Conservation (phyloP, 108 stramenopile species). For the Aurantiochytrium sp. region DNA sequence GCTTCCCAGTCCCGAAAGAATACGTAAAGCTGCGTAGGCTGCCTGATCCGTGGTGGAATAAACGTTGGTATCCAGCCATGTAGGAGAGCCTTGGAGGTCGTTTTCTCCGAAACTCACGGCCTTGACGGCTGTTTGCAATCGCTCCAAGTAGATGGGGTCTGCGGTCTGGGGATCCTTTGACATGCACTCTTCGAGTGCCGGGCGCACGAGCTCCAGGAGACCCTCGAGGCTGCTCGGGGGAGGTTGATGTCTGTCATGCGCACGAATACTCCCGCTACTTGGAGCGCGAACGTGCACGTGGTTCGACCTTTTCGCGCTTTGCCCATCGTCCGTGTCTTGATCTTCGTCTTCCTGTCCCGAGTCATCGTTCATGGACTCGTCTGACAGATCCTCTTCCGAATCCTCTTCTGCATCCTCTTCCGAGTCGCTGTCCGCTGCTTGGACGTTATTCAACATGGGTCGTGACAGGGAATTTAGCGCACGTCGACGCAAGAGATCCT, state of each 20-base stretch:
- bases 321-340: background rate
- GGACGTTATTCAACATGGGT: background rate
- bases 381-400: background rate
- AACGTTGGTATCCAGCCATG: background rate
- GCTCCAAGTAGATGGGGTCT: background rate
- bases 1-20: background rate
- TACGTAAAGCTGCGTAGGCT: background rate
- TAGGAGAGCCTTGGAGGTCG: background rate
- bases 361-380: background rate
- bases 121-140: background rate
- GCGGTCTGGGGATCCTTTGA: background rate
- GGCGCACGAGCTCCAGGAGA: background rate
- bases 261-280: background rate
- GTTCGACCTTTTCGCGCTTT: background rate
- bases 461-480: background rate
- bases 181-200: background rate
- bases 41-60: background rate
- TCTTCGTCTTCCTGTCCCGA: background rate
- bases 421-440: background rate
- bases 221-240: background rate
- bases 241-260: background rate
- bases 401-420: conserved; percentile 9
- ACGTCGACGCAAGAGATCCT: background rate
- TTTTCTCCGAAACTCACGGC: background rate
- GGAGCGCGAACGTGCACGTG: background rate